Conservation (phyloP, 257 asterid species). For the Fraxinus excelsior region DNA sequence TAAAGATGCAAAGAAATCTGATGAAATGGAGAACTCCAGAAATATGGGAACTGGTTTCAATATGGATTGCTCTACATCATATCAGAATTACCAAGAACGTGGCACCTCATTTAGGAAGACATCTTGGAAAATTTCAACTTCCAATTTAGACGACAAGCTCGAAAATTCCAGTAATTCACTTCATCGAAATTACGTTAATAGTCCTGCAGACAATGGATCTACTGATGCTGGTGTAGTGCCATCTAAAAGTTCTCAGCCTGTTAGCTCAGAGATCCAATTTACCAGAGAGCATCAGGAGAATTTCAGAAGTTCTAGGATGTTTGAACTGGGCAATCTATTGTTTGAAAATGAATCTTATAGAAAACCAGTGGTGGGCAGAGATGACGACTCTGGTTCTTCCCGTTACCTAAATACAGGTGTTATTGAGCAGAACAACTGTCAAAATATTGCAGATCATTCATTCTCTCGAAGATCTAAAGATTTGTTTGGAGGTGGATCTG, state of each 20-base stretch:
- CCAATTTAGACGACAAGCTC: conserved; percentile 68
- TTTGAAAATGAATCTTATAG: conserved; percentile 52
- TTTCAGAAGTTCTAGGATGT: conserved; percentile 50
- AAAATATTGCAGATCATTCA: conserved; percentile 32
- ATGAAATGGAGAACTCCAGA: conserved; percentile 32
- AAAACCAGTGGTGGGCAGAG: conserved; percentile 44
- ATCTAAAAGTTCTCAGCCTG: conserved; percentile 39
- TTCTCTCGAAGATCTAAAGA: conserved; percentile 49
- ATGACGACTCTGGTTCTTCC: conserved; percentile 30
- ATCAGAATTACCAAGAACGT: conserved; percentile 45
- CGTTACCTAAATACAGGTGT: conserved; percentile 34
- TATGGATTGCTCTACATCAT: conserved; percentile 38
- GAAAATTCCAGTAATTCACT: conserved; percentile 45
- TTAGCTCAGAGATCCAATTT: conserved; percentile 30
- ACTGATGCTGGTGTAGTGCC: conserved; percentile 35
- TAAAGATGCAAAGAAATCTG: conserved; percentile 35
- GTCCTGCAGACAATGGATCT: conserved; percentile 21
- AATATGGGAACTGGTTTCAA: conserved; percentile 31
- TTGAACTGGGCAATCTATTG: conserved; percentile 59
- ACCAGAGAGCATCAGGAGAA: conserved; percentile 41
- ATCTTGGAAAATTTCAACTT: conserved; percentile 69
- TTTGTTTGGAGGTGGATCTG: conserved; percentile 50
- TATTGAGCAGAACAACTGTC: conserved; percentile 40
- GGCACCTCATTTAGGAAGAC: conserved; percentile 49
- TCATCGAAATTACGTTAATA: conserved; percentile 34